Base-by-base conservation (phyloP, 768 basidiomycete genomes). In the Russula sp. region DNA sequence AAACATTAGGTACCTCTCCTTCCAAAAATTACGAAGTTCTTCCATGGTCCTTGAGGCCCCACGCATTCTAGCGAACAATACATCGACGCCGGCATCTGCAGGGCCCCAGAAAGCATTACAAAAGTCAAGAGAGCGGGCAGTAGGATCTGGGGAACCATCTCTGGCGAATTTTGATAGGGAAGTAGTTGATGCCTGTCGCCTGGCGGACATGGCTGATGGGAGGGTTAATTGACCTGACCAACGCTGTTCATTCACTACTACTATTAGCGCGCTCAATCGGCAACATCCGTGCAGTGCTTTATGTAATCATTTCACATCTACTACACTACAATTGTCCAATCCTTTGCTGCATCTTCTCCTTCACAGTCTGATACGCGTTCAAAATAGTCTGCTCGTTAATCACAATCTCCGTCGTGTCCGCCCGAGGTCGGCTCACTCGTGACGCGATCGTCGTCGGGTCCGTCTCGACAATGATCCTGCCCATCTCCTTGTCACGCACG, bases 381-480 rank as follows among this genome's bases (percentile, higher is more conserved):
- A 96, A 81, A 63, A 97, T 81, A 9, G 94, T 95, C 77, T 97
- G 94, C 77, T 99, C 97, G 79, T 99, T 98, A 80, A 99, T 96
- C 66, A 95, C 88, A 66, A 99, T 97, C 69, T 98, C 95, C 42
- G 88, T 89, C 56, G 95, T 87, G 74, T 98, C 97, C 16, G 96
- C 88, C 66, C 86, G 87, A 48, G 97, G 92, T 66, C 94, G 78
- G 70, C 91, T 95, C 57, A 98, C 97, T 57, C 97, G 79, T 37
- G 94, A 92, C 0, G 94, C 94, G 72, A 98, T 97, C n/a, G 95
- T 89, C 0, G 92, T 84, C 3, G 95, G 80, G 73, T 99, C 97
- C 0, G 96, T 98, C 75, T 98, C 96, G 20, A 98, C 87, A 67
- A 98, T 95, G 72, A 98, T 91, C 18, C 96, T 98, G 72, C 35